These are phyloP conservation scores for Cocos nucifera DNA, from an alignment of 176 grass and related monocot species.

Conservation along the genomic window DNA sequence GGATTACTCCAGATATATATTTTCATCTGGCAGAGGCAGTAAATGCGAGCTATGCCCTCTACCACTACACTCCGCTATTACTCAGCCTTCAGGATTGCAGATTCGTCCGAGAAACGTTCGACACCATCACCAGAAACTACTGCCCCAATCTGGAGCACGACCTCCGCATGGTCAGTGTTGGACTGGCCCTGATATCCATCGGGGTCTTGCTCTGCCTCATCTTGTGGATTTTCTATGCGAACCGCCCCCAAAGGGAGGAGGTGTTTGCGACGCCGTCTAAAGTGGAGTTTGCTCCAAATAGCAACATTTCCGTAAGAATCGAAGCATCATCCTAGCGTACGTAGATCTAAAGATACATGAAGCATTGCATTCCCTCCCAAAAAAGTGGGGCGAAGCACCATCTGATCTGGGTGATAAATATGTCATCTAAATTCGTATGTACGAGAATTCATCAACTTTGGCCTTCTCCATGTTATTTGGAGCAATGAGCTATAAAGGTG, in stretches of 20 bases:
- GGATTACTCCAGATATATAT: slow-evolving; percentile 44
- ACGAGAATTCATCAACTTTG: background rate
- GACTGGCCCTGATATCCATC: slow-evolving; percentile 40
- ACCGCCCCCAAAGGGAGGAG: slow-evolving; percentile 86
- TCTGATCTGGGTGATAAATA: background rate
- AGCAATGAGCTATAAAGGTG: background rate
- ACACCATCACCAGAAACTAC: slow-evolving; percentile 43
- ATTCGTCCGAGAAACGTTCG: slow-evolving; percentile 75
- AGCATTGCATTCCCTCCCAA: too few species aligned
- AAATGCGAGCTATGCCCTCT: slow-evolving; percentile 81
- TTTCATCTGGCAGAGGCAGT: slow-evolving; percentile 50
- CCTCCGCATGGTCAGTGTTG: slow-evolving; percentile 43
- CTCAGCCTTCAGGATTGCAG: slow-evolving; percentile 90
- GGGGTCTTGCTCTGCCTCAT: slow-evolving; percentile 49
- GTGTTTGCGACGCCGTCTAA: slow-evolving; percentile 38
- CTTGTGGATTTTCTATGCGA: slow-evolving; percentile 59
- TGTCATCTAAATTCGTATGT: background rate
- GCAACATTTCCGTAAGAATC: slow-evolving; percentile 12
- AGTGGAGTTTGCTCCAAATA: slow-evolving; percentile 29
- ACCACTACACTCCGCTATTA: slow-evolving; percentile 60
- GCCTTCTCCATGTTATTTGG: background rate
- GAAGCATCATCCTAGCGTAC: too few species aligned
- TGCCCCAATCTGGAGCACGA: slow-evolving; percentile 43
- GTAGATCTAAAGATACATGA: too few species aligned
- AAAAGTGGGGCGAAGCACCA: slow-evolving; percentile 6